Evolutionary conservation across 192 early-diverging fungal species (phyloP).

Genomic region (Ambispora gerdemannii): DNA sequence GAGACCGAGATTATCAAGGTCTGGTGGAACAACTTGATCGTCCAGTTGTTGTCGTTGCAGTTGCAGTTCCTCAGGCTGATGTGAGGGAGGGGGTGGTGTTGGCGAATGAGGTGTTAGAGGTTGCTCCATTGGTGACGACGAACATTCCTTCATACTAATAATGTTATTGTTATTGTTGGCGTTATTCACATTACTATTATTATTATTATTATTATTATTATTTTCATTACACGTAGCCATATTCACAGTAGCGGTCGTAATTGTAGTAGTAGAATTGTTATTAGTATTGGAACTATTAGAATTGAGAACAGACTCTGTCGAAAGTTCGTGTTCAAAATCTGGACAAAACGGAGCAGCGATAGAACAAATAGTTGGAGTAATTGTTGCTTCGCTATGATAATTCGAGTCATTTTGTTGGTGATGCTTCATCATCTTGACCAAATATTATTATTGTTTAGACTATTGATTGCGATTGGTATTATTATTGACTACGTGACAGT

Average conservation of each 20-base stretch:
- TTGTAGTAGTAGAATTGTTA: not conserved
- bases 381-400: not conserved
- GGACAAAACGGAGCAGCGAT: not conserved
- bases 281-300: not conserved
- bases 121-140: not conserved
- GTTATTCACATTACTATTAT: not conserved
- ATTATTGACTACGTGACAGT: too few relatives aligned
- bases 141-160: too few relatives aligned
- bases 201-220: not conserved
- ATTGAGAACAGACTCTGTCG: too few relatives aligned
- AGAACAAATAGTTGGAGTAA: not conserved
- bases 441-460: not conserved
- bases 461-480: too few relatives aligned
- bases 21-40: too few relatives aligned
- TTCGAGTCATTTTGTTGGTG: not conserved
- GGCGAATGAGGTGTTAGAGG: not conserved
- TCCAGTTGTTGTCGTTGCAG: too few relatives aligned
- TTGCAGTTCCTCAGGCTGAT: too few relatives aligned
- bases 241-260: too few relatives aligned
- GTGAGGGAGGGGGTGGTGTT: too few relatives aligned
- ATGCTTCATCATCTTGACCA: not conserved
- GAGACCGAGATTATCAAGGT: not conserved
- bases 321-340: not conserved
- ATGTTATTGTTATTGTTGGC: too few relatives aligned
- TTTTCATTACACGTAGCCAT: too few relatives aligned